Evolutionary conservation across 768 basidiomycete genomes (phyloP).

Genomic region (Pulveroboletus sp.): DNA sequence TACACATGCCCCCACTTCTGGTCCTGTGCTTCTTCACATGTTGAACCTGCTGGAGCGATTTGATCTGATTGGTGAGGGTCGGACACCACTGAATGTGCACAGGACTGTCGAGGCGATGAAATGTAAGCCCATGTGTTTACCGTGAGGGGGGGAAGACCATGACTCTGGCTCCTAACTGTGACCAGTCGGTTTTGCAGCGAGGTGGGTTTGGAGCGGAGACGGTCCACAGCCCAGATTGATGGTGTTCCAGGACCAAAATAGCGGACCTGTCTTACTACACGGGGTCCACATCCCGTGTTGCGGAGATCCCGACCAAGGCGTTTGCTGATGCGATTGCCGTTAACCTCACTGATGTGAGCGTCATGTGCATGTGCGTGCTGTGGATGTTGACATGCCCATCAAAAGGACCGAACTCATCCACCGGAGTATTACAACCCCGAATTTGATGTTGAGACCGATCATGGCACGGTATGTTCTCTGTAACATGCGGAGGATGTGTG

Average conservation of each 20-base stretch:
- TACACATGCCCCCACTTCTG: slow-evolving; percentile 79
- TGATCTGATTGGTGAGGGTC: slow-evolving; percentile 44
- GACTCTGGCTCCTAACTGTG: slow-evolving; percentile 5
- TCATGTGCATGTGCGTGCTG: not conserved
- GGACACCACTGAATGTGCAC: slow-evolving; percentile 69
- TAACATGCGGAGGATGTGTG: slow-evolving; percentile 1
- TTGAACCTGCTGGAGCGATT: slow-evolving; percentile 89
- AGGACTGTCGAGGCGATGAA: slow-evolving; percentile 84
- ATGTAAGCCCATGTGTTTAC: slow-evolving; percentile 45
- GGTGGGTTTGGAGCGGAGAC: slow-evolving; percentile 33
- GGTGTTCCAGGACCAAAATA: slow-evolving; percentile 65
- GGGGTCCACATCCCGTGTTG: slow-evolving; percentile 54
- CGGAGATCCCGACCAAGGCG: slow-evolving; percentile 63
- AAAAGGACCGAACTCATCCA: slow-evolving; percentile 80
- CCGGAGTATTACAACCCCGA: slow-evolving; percentile 83
- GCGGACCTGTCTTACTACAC: slow-evolving; percentile 68
- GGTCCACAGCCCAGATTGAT: slow-evolving; percentile 6
- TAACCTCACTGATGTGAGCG: slow-evolving; percentile 84
- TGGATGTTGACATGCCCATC: slow-evolving; percentile 9
- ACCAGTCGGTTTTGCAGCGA: slow-evolving; percentile 63
- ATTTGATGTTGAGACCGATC: slow-evolving; percentile 74
- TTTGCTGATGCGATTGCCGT: slow-evolving; percentile 59
- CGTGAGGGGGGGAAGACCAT: slow-evolving; percentile 5
- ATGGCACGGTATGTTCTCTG: slow-evolving; percentile 61
- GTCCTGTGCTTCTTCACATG: slow-evolving; percentile 89